Evolutionary conservation across 768 basidiomycete species (phyloP).

Genomic region (Psilocybe azurescens): DNA sequence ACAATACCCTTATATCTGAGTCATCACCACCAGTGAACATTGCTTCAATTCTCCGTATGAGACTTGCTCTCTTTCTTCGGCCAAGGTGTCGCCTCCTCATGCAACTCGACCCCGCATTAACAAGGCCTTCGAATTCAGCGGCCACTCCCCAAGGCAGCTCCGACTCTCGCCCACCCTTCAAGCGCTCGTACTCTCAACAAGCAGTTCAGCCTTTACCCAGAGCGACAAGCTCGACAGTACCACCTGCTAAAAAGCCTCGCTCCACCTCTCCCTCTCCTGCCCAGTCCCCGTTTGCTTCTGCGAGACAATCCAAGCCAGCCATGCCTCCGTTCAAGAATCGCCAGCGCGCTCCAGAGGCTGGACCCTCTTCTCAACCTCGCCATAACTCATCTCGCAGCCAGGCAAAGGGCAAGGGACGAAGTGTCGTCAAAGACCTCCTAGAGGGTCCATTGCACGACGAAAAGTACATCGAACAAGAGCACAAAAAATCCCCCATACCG

Average conservation of each 20-base stretch:
- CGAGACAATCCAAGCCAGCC: conserved; percentile 12
- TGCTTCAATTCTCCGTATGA: conserved; percentile 46
- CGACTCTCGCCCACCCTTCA: conserved; percentile 32
- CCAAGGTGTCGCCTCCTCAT: conserved; percentile 63
- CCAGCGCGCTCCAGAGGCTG: conserved; percentile 21
- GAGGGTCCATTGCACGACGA: conserved; percentile 41
- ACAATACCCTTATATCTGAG: not conserved
- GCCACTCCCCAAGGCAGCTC: conserved; percentile 8
- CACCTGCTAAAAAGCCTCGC: conserved; percentile 28
- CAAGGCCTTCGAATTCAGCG: conserved; percentile 30
- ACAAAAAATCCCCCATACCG: conserved; percentile 34
- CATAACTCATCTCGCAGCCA: not conserved
- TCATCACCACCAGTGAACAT: not conserved
- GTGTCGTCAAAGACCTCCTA: conserved; percentile 22
- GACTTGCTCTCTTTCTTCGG: conserved; percentile 50
- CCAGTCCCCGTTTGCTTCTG: conserved; percentile 22
- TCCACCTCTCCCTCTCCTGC: conserved; percentile 10
- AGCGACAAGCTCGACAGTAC: conserved; percentile 23
- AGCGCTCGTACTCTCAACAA: conserved; percentile 54
- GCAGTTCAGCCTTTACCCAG: conserved; percentile 31
- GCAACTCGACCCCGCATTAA: conserved; percentile 51
- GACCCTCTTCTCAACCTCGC: conserved; percentile 20
- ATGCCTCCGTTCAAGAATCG: conserved; percentile 25
- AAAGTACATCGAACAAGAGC: conserved; percentile 35
- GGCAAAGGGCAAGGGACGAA: conserved; percentile 12